Percentiles rank a stretch among this genome's conserved stretches.
Evolutionary conservation across 1,139 yeast genomes (phyloP).

Genomic region (Lodderomyces margitis): DNA sequence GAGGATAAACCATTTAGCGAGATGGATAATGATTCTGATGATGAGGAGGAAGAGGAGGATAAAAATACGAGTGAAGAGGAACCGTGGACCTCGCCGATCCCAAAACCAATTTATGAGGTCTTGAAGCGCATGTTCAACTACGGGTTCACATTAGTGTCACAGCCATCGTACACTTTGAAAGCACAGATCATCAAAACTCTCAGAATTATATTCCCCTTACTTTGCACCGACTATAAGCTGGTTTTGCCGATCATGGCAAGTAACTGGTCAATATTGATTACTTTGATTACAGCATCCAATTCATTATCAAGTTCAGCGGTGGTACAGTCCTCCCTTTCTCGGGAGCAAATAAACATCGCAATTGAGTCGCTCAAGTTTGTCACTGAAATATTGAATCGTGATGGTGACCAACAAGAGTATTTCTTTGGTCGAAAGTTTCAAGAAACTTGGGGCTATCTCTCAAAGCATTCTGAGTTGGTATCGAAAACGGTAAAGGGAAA

Average conservation of each 20-base stretch:
- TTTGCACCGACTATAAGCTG: slow-evolving; percentile 58
- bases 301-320: slow-evolving; percentile 16
- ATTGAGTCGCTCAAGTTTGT: slow-evolving; percentile 24
- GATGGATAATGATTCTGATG: slow-evolving; percentile 45
- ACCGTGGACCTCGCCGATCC: slow-evolving; percentile 64
- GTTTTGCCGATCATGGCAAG: slow-evolving; percentile 68
- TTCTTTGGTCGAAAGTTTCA: slow-evolving; percentile 35
- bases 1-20: slow-evolving; percentile 37
- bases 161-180: slow-evolving; percentile 58
- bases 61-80: slow-evolving; percentile 21
- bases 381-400: slow-evolving; percentile 29
- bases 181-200: slow-evolving; percentile 56
- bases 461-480: slow-evolving; percentile 17
- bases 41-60: slow-evolving; percentile 25
- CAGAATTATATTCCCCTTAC: slow-evolving; percentile 51
- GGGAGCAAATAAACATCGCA: slow-evolving; percentile 15
- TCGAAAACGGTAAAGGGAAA: background rate
- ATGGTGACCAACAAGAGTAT: slow-evolving; percentile 24
- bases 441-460: slow-evolving; percentile 36
- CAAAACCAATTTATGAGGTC: slow-evolving; percentile 54
- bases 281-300: slow-evolving; percentile 19
- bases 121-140: slow-evolving; percentile 64
- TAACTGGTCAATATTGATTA: slow-evolving; percentile 56
- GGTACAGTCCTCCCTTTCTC: slow-evolving; percentile 6
- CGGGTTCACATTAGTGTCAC: slow-evolving; percentile 69